Percentiles rank a stretch among this genome's conserved stretches.
phyloP scores from a whole-genome alignment of 306 rosid species.

The Acmispon strigosus region DNA sequence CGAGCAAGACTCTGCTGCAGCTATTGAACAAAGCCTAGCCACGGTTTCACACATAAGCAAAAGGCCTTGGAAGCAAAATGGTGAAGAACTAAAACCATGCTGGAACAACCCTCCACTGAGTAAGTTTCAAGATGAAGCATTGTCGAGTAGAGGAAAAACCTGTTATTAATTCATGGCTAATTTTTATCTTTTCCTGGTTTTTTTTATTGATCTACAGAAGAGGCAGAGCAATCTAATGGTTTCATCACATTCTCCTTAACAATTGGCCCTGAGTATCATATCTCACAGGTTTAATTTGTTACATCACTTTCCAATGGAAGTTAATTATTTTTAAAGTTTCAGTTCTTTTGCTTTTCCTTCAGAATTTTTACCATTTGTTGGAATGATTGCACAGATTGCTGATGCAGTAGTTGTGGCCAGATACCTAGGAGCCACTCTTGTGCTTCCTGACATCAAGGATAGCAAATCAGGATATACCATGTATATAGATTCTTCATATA shows the following conservation, averaged over 20 bases:
- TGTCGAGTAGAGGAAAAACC: not conserved
- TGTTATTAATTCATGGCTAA: not conserved
- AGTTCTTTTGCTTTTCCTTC: not conserved
- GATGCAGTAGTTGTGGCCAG: slow-evolving; percentile 39
- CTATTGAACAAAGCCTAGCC: slow-evolving; percentile 8
- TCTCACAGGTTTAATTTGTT: slow-evolving; percentile 20
- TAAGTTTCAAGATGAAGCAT: not conserved
- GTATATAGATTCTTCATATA: no score
- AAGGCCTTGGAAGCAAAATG: slow-evolving; percentile 8
- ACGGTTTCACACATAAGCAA: slow-evolving; percentile 25
- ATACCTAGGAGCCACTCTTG: slow-evolving; percentile 37
- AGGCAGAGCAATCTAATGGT: slow-evolving; percentile 21
- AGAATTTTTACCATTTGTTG: not conserved
- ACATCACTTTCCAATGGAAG: not conserved
- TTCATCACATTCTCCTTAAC: slow-evolving; percentile 35
- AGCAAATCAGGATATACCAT: slow-evolving; percentile 24
- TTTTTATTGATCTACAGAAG: slow-evolving; percentile 8
- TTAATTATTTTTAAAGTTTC: not conserved
- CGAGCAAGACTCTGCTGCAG: not conserved
- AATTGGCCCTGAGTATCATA: slow-evolving; percentile 39
- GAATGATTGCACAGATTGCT: slow-evolving; percentile 28
- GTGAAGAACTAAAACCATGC: slow-evolving; percentile 22
- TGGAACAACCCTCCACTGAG: slow-evolving; percentile 17
- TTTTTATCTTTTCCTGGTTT: not conserved
- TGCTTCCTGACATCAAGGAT: slow-evolving; percentile 35